Evolutionary conservation across 2,329 filamentous ascomycete genomes (phyloP).

Genomic region (Lecanicillium sp.): DNA sequence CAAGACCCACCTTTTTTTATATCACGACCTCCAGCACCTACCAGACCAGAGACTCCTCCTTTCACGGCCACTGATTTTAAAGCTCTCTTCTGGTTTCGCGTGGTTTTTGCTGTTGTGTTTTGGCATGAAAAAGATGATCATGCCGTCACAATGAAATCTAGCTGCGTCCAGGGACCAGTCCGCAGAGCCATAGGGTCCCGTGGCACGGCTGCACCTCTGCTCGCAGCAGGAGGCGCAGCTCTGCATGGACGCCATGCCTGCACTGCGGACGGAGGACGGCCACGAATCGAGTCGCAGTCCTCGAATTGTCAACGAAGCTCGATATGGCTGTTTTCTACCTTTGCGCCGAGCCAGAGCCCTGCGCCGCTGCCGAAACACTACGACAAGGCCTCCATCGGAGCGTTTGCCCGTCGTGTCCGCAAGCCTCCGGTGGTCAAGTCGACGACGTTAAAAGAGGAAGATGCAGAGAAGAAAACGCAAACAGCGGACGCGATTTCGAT

Average conservation of each 20-base stretch:
- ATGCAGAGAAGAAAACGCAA: no score
- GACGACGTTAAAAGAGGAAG: no score
- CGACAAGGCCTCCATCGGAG: conserved; percentile 7
- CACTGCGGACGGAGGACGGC: conserved; percentile 13
- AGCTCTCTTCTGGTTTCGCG: background rate
- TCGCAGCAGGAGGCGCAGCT: conserved; percentile 6
- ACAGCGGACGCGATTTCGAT: background rate
- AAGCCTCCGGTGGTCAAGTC: background rate
- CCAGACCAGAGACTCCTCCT: background rate
- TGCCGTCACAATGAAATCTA: conserved; percentile 3
- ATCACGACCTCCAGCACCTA: background rate
- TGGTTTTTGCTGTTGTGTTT: background rate
- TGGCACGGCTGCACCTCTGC: conserved; percentile 4
- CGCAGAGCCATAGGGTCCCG: conserved; percentile 9
- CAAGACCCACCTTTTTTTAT: conserved; percentile 7
- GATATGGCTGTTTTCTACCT: conserved; percentile 37
- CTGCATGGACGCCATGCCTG: conserved; percentile 6
- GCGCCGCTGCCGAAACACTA: conserved; percentile 14
- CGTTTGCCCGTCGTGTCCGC: conserved; percentile 2
- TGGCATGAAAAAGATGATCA: background rate
- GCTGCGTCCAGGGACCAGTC: conserved; percentile 10
- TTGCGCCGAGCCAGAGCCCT: conserved; percentile 22
- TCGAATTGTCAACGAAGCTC: conserved; percentile 27
- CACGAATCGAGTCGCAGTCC: conserved; percentile 9
- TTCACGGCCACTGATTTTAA: background rate